Conservation (phyloP, 768 basidiomycete genomes). For the Hygrophoropsis aurantiaca region DNA sequence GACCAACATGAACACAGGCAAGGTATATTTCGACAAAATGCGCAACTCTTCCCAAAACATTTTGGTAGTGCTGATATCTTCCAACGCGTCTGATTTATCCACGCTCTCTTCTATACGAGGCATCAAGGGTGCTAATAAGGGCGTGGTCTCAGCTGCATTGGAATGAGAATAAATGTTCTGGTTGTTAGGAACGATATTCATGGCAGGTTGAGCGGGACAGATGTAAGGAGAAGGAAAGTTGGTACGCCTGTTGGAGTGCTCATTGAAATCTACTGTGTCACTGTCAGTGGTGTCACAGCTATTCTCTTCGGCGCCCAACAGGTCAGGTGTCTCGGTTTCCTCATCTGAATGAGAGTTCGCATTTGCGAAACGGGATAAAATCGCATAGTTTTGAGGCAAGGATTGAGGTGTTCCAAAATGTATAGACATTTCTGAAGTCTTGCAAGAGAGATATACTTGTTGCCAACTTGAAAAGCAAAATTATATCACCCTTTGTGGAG, state of each 20-base stretch:
- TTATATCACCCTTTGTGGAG: too few relatives aligned
- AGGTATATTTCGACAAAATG: constrained; percentile 60
- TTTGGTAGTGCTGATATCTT: constrained; percentile 28
- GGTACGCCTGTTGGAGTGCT: constrained; percentile 6
- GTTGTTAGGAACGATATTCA: constrained; percentile 27
- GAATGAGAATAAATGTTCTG: constrained; percentile 22
- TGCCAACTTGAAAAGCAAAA: too few relatives aligned
- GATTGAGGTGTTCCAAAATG: constrained; percentile 59
- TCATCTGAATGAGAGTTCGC: constrained; percentile 2
- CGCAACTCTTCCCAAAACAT: constrained; percentile 58
- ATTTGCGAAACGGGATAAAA: constrained; percentile 50
- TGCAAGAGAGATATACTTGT: too few relatives aligned
- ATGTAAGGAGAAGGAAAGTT: constrained; percentile 35
- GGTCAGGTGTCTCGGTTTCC: constrained; percentile 10
- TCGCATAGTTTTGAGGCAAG: constrained; percentile 64
- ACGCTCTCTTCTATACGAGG: constrained; percentile 56
- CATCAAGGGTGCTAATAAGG: constrained; percentile 54
- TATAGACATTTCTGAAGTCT: constrained; percentile 12
- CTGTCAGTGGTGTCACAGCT: constrained; percentile 4
- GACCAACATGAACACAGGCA: constrained; percentile 72
- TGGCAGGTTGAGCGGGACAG: constrained; percentile 38
- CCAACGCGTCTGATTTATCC: constrained; percentile 32
- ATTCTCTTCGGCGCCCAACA: constrained; percentile 1
- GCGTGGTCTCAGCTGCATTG: constrained; percentile 50
- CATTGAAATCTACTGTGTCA: constrained; percentile 6